Conservation (phyloP, 2,329 filamentous ascomycete species). For the Colletotrichum cuscutae region DNA sequence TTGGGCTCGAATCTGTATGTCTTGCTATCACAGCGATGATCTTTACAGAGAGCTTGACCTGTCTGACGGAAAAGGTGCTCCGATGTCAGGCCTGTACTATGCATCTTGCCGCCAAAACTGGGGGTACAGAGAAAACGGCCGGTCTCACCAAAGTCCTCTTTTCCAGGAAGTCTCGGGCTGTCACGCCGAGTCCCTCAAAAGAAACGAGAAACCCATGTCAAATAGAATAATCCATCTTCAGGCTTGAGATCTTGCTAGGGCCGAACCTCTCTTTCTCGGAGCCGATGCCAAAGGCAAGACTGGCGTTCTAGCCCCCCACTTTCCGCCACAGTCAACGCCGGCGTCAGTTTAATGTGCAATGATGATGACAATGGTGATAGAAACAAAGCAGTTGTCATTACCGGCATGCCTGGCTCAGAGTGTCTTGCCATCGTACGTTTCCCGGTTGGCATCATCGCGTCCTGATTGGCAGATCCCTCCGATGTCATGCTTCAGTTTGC, state of each 20-base stretch:
- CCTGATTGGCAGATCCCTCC: background rate
- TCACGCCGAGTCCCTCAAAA: background rate
- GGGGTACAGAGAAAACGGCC: background rate
- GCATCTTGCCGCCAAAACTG: background rate
- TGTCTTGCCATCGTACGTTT: background rate
- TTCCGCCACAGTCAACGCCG: background rate
- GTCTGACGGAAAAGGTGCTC: background rate
- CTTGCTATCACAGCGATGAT: constrained; percentile 9
- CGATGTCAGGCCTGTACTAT: background rate
- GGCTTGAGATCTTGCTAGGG: background rate
- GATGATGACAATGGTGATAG: background rate
- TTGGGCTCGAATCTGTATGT: constrained; percentile 7
- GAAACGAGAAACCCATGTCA: background rate
- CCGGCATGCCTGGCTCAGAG: background rate
- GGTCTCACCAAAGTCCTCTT: background rate
- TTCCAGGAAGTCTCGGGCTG: background rate
- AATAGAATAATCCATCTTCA: background rate
- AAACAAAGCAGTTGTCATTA: background rate
- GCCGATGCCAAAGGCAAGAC: background rate
- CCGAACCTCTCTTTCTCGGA: background rate
- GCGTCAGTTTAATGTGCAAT: background rate
- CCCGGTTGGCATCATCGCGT: background rate
- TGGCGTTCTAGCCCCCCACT: background rate
- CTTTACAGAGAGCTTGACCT: background rate
- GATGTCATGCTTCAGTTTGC: background rate